Evolutionary conservation across 1,139 yeast genomes (phyloP), one percentile per base, ranked within the genome.

Genomic region (Sugiyamaella pinicola): DNA sequence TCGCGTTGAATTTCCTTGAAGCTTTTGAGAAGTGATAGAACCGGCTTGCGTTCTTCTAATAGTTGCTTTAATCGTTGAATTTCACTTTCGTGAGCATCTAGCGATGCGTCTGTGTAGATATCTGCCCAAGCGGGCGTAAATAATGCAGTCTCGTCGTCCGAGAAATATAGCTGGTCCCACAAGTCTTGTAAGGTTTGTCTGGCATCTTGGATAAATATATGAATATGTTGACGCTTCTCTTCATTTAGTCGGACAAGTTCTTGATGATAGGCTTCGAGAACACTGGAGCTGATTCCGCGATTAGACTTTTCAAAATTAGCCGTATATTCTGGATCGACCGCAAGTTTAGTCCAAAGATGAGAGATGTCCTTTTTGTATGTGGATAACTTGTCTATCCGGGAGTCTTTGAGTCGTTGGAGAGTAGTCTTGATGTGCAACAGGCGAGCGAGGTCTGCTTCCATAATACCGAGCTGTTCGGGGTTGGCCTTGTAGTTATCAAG

Each of bases 131-230:
- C 73, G 0, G 70, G 65, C 2, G 67, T 59, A 56, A 80, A 78
- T 10, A 67, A 68, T 2, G 61, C 57, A 8, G 72, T 63, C 41
- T 74, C 73, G 49, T 78, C 78, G 0, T 74, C 78, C 1, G 86
- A 76, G 57, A 79, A 84, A 65, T 77, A 83, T 60, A 91, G 70
- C 18, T 74, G 68, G 28, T 75, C 75, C 95, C 96, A 90, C 10
- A 80, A 69, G 3, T 72, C 74, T 43, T 75, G 77, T 12, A 91
- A 83, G 52, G 80, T 81, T 1, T 63, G 63, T 64, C 91, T 76
- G 1, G 87, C 75, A 47, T 82, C 85, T 12, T 73, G 66, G 12
- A 91, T 85, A 57, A 91, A 84, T 19, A 80, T 80, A 52, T 85
- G 85, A 34, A 90, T 81, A 58, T 79, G 79, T 54, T 81, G 79